Evolutionary conservation across 139 green algal species (phyloP).

Genomic region (Haematococcus lacustris): DNA sequence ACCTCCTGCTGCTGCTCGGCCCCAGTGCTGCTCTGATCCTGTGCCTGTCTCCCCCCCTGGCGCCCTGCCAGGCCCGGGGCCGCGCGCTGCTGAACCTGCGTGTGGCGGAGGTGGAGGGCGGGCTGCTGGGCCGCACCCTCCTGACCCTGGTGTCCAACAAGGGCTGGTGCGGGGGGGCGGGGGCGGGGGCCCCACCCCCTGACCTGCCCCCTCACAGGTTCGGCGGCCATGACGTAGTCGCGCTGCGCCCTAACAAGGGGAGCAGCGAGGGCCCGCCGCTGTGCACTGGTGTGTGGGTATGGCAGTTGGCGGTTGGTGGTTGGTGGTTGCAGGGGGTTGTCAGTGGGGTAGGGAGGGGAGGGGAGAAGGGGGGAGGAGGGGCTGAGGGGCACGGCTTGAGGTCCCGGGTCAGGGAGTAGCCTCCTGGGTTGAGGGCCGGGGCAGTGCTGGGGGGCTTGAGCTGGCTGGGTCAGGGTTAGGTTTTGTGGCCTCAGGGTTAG

Average conservation of each 20-base stretch:
- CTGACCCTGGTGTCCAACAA: conserved; percentile 81
- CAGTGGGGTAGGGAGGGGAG: no score
- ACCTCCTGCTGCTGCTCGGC: no score
- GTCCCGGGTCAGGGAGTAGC: no score
- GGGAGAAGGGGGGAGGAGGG: no score
- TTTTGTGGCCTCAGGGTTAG: no score
- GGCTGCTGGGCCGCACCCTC: conserved; percentile 80
- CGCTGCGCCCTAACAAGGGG: conserved; percentile 38
- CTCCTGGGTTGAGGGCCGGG: no score
- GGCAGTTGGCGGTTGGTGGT: no score
- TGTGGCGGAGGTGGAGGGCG: conserved; percentile 60
- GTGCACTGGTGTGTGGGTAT: conserved; percentile 13
- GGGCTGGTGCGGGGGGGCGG: conserved; percentile 4
- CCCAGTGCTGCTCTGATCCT: no score
- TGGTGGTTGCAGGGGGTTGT: no score
- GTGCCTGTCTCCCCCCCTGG: background rate
- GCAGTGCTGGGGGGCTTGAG: no score
- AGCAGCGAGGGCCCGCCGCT: conserved; percentile 3
- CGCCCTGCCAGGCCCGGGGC: conserved; percentile 45
- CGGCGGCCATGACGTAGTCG: conserved; percentile 73
- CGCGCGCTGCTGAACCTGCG: conserved; percentile 72
- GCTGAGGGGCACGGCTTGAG: no score
- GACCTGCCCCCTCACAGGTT: conserved; percentile 77
- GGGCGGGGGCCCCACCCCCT: background rate
- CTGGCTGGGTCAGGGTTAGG: no score